phyloP scores from a whole-genome alignment of 1,139 yeast genomes.

The Taphrina populina region DNA sequence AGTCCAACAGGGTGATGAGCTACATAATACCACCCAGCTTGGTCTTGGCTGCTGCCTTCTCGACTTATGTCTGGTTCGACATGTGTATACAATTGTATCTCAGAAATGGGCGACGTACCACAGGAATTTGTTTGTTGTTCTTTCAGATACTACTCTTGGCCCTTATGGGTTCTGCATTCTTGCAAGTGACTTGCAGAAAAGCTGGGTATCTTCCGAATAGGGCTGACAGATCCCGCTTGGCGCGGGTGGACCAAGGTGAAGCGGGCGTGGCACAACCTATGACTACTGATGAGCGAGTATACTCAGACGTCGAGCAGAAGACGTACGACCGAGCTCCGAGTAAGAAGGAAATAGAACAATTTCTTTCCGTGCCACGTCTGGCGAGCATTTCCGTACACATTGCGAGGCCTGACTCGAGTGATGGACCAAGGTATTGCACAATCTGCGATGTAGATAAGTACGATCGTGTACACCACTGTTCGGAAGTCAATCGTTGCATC shows the following conservation, averaged over 20 bases:
- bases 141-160: constrained; percentile 22
- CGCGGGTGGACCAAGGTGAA: constrained; percentile 12
- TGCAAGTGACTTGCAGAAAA: constrained; percentile 21
- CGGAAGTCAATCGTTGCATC: constrained; percentile 63
- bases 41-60: constrained; percentile 21
- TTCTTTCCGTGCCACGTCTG: constrained; percentile 5
- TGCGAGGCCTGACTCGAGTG: constrained; percentile 46
- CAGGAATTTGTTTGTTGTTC: constrained; percentile 26
- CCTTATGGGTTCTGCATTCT: constrained; percentile 29
- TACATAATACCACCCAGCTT: constrained; percentile 34
- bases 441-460: constrained; percentile 82
- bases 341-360: constrained; percentile 3
- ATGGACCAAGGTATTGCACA: constrained; percentile 61
- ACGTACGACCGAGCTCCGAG: constrained; percentile 15
- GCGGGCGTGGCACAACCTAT: neutral
- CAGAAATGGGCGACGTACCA: constrained; percentile 15
- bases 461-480: constrained; percentile 83
- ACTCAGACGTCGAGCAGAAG: constrained; percentile 3
- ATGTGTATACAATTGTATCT: constrained; percentile 26
- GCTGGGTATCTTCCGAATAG: constrained; percentile 35
- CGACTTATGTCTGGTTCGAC: constrained; percentile 30
- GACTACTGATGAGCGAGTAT: neutral
- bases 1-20: constrained; percentile 32
- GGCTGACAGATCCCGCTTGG: constrained; percentile 42
- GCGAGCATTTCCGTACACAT: constrained; percentile 3